Conservation (phyloP, 1,139 yeast genomes). For the Yamadazyma friedrichii region DNA sequence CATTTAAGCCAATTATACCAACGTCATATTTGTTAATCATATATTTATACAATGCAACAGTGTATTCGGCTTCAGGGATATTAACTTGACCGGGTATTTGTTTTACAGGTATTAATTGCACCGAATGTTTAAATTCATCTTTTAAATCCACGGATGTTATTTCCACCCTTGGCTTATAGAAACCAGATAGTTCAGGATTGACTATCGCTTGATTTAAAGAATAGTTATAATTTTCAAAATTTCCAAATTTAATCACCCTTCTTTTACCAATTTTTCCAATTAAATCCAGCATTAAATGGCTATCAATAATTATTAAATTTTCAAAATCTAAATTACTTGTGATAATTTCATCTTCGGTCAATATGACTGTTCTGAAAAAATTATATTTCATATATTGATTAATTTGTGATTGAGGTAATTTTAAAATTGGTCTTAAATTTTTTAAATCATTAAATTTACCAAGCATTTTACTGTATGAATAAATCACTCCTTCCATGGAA, state of each 20-base stretch:
- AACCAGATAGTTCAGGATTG: conserved; percentile 3
- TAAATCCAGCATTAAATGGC: conserved; percentile 6
- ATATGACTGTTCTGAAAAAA: conserved; percentile 1
- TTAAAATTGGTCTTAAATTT: background rate
- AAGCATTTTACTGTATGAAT: background rate
- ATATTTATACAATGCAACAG: conserved; percentile 6
- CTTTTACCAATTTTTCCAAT: background rate
- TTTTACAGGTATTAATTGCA: conserved; percentile 4
- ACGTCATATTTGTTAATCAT: conserved; percentile 8
- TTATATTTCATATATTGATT: background rate
- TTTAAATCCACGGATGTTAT: background rate
- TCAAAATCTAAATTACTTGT: conserved; percentile 1
- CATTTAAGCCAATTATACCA: conserved; percentile 10
- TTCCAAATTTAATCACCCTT: conserved; percentile 2
- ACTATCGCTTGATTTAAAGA: background rate
- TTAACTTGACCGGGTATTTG: conserved; percentile 8
- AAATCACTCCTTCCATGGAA: background rate
- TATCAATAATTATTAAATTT: conserved; percentile 11
- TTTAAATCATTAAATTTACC: background rate
- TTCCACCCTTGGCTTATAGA: background rate
- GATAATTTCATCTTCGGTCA: conserved; percentile 6
- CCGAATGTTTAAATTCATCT: conserved; percentile 1
- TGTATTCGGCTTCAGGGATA: conserved; percentile 13
- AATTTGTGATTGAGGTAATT: background rate
- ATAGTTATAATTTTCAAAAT: background rate